These are phyloP conservation scores for Ophiosphaerella narmari DNA, from an alignment of 2,329 filamentous ascomycete species.

Conservation along the genomic window DNA sequence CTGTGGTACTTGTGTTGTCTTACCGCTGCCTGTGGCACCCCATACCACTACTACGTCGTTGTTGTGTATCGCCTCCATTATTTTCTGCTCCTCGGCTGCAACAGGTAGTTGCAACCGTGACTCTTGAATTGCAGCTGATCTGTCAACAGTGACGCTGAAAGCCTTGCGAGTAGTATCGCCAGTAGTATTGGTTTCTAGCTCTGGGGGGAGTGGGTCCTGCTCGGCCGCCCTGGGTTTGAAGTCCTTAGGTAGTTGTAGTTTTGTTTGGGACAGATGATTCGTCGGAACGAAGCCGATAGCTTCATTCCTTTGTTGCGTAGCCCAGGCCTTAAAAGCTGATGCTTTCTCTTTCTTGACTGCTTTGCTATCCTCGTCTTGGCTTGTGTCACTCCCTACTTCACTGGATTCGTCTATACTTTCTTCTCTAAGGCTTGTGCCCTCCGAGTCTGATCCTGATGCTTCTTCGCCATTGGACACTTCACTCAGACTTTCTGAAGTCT, in stretches of 20 bases:
- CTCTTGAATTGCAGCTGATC: conserved; percentile 75
- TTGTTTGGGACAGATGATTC: conserved; percentile 39
- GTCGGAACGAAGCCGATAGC: conserved; percentile 71
- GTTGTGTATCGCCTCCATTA: conserved; percentile 97
- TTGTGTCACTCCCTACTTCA: conserved; percentile 39
- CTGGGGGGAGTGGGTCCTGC: conserved; percentile 70
- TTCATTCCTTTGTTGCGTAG: conserved; percentile 81
- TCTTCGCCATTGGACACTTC: conserved; percentile 10
- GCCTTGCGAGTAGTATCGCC: conserved; percentile 69
- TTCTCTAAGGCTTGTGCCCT: no score
- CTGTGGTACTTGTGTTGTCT: conserved; percentile 96
- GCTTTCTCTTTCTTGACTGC: conserved; percentile 51
- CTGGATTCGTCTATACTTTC: conserved; percentile 2
- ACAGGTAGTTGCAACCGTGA: conserved; percentile 82
- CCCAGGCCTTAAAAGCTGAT: conserved; percentile 93
- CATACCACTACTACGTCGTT: conserved; percentile 89
- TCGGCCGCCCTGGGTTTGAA: conserved; percentile 72
- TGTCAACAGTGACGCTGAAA: conserved; percentile 72
- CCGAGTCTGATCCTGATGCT: conserved; percentile 21
- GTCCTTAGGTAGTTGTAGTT: conserved; percentile 58
- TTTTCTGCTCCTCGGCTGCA: conserved; percentile 91
- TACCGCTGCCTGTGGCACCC: conserved; percentile 94
- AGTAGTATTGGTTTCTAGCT: conserved; percentile 63
- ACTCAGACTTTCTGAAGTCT: conserved; percentile 10
- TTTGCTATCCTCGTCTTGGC: conserved; percentile 44